Base-by-base conservation (phyloP, 495 filamentous ascomycete species). In the Penicillium pulvis region DNA sequence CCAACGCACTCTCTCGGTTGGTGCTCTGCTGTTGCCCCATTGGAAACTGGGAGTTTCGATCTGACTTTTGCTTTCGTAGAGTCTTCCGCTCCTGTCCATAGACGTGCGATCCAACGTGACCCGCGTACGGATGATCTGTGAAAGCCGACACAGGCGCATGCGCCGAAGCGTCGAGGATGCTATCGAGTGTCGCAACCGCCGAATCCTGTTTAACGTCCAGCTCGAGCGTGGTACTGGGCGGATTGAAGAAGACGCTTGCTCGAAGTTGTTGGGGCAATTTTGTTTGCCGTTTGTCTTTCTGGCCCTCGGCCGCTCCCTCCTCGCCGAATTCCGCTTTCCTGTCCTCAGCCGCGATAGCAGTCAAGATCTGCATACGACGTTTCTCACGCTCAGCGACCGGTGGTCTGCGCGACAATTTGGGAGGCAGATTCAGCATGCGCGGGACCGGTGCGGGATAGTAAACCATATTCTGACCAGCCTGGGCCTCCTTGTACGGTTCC, bases 401-500 rank as follows among this genome's bases (percentile, higher is more conserved):
- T 33, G 89, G 85, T 31, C 84, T 80, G 70, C 90, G 89, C 0
- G 93, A 96, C 39, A 98, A 77, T 59, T 89, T 87, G 36, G 92
- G 92, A 8, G 94, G 94, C 4, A 98, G 80, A 63, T 97, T 97
- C 28, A 98, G 79, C 84, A 94, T 92, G 65, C 87, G 87, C 1
- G 94, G 94, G 0, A 98, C 93, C 12, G 91, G 94, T 4, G 94
- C 94, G 14, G 94, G 94, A 68, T 98, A 98, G 70, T 86, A 98
- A 9, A 97, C 83, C 89, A 98, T 93, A 52, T 87, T 78, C 57
- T 93, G 84, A 4, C 81, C 86, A 2, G 82, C 82, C 28, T 77
- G 77, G 10, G 87, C 87, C 60, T 89, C 80, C 51, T 87, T 75
- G 65, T 86, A 88, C 20, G 84, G 81, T 59, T 82, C 75, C 20